Evolutionary conservation across 1,139 yeast genomes (phyloP), one percentile per base, ranked within the genome.

Genomic region (Candida freyschussii): DNA sequence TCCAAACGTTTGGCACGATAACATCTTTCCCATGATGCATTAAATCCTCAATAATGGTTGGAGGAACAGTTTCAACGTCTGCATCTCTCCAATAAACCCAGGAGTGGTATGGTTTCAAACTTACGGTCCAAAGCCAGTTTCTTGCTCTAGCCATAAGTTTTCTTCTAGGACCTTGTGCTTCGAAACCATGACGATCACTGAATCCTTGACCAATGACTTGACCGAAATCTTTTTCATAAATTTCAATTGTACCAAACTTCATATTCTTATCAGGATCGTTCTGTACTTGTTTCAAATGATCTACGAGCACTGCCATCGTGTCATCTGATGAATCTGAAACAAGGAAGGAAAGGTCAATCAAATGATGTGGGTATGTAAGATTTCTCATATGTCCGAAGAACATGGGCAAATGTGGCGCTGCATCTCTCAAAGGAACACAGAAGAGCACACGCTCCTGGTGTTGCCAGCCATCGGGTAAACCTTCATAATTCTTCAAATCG

Each of bases 71-170:
- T 52, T 78, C 80, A 4, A 78, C 80, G 51, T 78, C 85, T 5
- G 77, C 81, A 57, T 78, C 86, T 53, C 86, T 70, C 86, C 86
- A 78, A 52, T 78, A 78, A n/a, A 78, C 83, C 84, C 84, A 78
- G 2, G 82, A 67, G 46, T 78, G 86, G 45, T 78, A 74, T 1
- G 86, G 85, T 48, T 75, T 69, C 19, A 78, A 52, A 3, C 83
- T 78, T 2, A 71, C 78, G 1, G 79, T 63, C 30, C 75, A 63
- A 27, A 78, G 60, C 86, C 86, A 78, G 53, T 78, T 78, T 50
- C 86, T 65, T 5, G 86, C 85, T 34, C 79, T 67, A 7, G 81
- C 86, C 86, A 78, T 78, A 37, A 78, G 59, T 53, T 78, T 78
- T 50, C 86, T 63, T 47, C 86, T 64, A 25, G 83, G 83, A 2